A percentile compares a stretch with the other conserved stretches of the same genome.
Conservation (phyloP, 257 asterid species). For the Salvia miltiorrhiza region DNA sequence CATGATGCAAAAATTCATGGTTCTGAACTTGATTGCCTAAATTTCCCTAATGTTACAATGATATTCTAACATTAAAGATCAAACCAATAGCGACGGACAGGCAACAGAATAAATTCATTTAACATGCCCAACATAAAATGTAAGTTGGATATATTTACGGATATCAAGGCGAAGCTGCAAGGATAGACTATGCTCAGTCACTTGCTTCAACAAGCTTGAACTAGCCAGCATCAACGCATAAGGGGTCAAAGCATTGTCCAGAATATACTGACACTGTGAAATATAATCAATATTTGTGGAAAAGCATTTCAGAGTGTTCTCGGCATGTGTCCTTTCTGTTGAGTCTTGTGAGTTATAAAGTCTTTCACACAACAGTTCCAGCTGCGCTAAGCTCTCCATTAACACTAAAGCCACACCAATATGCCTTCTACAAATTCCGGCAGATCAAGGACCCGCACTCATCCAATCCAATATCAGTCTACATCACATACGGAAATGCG, state of each 20-base stretch:
- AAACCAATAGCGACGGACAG: conserved; percentile 6
- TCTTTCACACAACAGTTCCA: conserved; percentile 96
- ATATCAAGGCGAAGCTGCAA: conserved; percentile 98
- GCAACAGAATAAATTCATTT: conserved; percentile 6
- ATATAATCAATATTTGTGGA: conserved; percentile 86
- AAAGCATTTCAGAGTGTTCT: conserved; percentile 95
- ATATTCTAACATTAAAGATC: neutral
- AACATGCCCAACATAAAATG: conserved; percentile 27
- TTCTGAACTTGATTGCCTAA: conserved; percentile 12
- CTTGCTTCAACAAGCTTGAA: conserved; percentile 99
- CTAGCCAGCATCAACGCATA: conserved; percentile 99
- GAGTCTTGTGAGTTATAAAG: conserved; percentile 96
- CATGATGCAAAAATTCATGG: conserved; percentile 4
- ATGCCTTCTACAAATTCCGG: conserved; percentile 42
- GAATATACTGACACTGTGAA: conserved; percentile 94
- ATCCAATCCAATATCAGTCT: conserved; percentile 65
- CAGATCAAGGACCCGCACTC: conserved; percentile 51
- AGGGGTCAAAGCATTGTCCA: conserved; percentile 98
- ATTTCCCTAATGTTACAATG: conserved; percentile 7
- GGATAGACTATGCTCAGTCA: conserved; percentile 89
- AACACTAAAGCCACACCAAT: conserved; percentile 33
- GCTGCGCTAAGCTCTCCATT: conserved; percentile 98
- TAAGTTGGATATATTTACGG: conserved; percentile 61
- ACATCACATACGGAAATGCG: conserved; percentile 41
- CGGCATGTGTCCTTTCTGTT: conserved; percentile 93